phyloP scores from a whole-genome alignment of 352 stramenopile species.

The Blastocystis sp. region DNA sequence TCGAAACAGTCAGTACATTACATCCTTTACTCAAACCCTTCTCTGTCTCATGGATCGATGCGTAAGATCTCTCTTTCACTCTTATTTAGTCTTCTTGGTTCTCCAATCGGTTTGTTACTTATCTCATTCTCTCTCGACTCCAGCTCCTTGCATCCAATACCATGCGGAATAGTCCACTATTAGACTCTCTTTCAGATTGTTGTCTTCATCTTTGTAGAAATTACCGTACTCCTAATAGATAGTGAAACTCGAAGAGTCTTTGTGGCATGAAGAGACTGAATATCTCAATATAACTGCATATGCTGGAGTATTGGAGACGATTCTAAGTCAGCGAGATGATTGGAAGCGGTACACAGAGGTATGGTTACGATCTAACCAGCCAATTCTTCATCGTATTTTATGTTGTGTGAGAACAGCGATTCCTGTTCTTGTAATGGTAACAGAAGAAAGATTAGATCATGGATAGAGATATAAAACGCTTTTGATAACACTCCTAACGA shows the following conservation, averaged over 20 bases:
- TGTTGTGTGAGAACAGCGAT: too few species aligned
- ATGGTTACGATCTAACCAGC: background rate
- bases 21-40: background rate
- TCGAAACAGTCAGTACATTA: background rate
- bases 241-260: constrained; percentile 2
- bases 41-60: background rate
- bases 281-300: background rate
- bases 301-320: background rate
- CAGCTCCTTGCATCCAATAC: background rate
- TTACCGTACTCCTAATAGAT: background rate
- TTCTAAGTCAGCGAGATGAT: background rate
- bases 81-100: background rate
- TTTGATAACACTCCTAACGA: too few species aligned
- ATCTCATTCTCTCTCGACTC: background rate
- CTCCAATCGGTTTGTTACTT: background rate
- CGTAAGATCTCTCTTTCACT: background rate
- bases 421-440: too few species aligned
- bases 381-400: too few species aligned
- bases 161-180: background rate
- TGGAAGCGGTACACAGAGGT: background rate
- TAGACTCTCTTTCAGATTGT: background rate
- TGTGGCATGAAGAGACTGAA: background rate
- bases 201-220: background rate
- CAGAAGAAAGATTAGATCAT: too few species aligned
- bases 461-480: too few species aligned